Evolutionary conservation across 257 asterid genomes (phyloP), one percentile per base, ranked within the genome.

Genomic region (Primulina eburnea): DNA sequence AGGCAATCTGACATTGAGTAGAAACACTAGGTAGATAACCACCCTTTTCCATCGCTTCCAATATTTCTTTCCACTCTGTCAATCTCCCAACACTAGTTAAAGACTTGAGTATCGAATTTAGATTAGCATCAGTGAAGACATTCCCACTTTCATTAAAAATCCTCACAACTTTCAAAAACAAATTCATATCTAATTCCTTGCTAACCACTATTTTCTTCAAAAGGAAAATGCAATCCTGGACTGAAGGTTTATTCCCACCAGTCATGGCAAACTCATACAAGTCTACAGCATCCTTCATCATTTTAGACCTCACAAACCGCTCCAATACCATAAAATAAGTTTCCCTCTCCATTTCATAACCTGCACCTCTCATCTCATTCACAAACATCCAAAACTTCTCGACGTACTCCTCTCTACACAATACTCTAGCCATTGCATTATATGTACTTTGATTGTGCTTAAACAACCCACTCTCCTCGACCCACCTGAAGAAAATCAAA

Each of bases 401-500:
- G 47, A 61, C 69, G 1, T 77, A 79, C 60, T 78, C 94, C 74
- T 82, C 92, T 62, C 65, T 66, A 65, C 86, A 80, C 78, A 93
- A 79, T 16, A 80, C 84, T 65, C 83, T 82, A 4, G 87, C 87
- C 78, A 90, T 77, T 9, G 85, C 87, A 76, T 79, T 84, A 78
- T 61, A 87, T 0, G 95, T 79, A 67, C n/a, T 73, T 62, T 79
- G 77, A 67, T 86, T 77, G 33, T 87, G 95, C 72, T 80, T 79
- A 73, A 83, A 82, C 18, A 74, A 55, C 74, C 86, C 84, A 72
- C 89, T 85, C 79, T 90, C 98, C 85, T 88, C 85, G 55, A 88
- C 75, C 98, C 98, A 92, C 75, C 90, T 88, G 71, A 92, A 89
- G 87, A 88, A 84, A 72, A 90, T 89, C 75, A 87, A 73, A 28